Base-by-base conservation (phyloP, 768 basidiomycete genomes). In the Cystoderma amianthinum region DNA sequence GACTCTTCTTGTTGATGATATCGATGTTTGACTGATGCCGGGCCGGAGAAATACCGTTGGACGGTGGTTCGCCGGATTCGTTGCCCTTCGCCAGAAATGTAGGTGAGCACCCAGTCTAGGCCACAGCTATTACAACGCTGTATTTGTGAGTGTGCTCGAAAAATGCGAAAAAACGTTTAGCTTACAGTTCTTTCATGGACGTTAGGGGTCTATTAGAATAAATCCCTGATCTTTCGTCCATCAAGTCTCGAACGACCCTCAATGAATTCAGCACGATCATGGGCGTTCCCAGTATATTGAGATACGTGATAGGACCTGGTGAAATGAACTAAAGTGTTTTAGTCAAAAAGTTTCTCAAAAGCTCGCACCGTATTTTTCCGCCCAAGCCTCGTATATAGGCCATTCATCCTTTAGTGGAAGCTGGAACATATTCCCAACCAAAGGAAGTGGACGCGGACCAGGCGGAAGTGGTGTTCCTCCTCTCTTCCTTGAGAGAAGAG, bases 251-350 rank as follows among this genome's bases (percentile, higher is more conserved):
- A 4, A 25, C 42, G 18, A 38, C 38, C 9, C 15, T 15, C 4
- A 45, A 18, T 13, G 43, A 43, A 12, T 43, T 44, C 2, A 52
- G 25, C 11, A 52, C 32, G 2, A 52, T 33, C 18, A 49, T 43
- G 4, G 35, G 46, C n/a, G 40, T 30, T 16, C 47, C 47, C 5
- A 48, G 11, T 5, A 38, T 42, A 17, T 44, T 28, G 17, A 46
- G 33, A 35, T 51, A 51, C 7, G 48, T 39, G 37, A 51, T 44
- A 23, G 43, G 44, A 23, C 50, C 50, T 51, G 28, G n/a, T 21
- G 12, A 9, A 11, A 2, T 19, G 42, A n/a, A n/a, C n/a, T 39
- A 39, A 38, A 42, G 37, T 42, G 41, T 16, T 15, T 13, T 11
- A 22, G 13, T 3, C 16, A 16, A 24, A 23, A 38, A 13, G 10